Evolutionary conservation across 495 filamentous ascomycete genomes (phyloP).

Genomic region (Apiosordaria backusii): DNA sequence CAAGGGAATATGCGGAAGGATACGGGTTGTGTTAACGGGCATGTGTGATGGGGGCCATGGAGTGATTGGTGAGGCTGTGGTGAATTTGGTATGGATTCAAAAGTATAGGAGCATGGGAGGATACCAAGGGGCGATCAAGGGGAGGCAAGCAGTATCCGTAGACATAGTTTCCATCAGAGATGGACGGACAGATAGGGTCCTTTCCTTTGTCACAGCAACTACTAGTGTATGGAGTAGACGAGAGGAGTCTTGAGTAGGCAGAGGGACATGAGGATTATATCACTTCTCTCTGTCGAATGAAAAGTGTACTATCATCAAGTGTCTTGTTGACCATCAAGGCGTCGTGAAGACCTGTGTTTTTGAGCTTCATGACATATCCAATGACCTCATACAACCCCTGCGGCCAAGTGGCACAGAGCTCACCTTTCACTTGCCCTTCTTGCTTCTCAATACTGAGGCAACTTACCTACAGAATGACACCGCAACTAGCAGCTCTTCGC

Average conservation of each 20-base stretch:
- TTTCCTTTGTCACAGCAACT: constrained; percentile 17
- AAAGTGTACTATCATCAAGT: neutral
- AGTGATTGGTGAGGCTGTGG: neutral
- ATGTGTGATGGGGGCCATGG: neutral
- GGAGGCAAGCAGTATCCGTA: neutral
- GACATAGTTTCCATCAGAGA: neutral
- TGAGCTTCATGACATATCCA: neutral
- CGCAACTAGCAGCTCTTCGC: too few species aligned
- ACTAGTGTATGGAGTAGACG: constrained; percentile 17
- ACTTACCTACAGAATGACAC: neutral
- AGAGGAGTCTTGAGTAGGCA: neutral
- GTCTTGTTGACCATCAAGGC: too few species aligned
- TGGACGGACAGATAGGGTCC: neutral
- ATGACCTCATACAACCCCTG: neutral
- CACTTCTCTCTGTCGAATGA: neutral
- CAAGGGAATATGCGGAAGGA: neutral
- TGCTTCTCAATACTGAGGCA: neutral
- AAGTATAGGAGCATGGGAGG: neutral
- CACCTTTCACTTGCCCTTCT: neutral
- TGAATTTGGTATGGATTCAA: neutral
- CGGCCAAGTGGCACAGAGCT: neutral
- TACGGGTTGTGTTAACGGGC: neutral
- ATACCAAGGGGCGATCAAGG: neutral
- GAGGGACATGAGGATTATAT: neutral
- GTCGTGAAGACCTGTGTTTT: too few species aligned